These are phyloP conservation scores for Trifolium repens DNA, from an alignment of 306 rosid genomes.

Conservation along the genomic window DNA sequence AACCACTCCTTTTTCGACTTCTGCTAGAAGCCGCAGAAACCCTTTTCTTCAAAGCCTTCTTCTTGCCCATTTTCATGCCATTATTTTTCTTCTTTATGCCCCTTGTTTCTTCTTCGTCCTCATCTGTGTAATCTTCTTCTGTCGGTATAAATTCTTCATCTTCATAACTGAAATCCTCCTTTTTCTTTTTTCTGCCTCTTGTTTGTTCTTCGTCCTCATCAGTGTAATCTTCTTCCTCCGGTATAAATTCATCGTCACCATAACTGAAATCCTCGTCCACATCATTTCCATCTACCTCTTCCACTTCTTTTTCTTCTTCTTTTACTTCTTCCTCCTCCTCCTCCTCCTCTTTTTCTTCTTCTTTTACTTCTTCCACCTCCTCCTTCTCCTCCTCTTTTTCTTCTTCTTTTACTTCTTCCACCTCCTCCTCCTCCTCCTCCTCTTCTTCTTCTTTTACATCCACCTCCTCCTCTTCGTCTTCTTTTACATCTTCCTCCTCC, in stretches of 20 bases:
- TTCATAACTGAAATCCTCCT: conserved; percentile 53
- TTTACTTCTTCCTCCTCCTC: neutral
- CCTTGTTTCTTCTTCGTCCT: conserved; percentile 58
- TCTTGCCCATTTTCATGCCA: conserved; percentile 52
- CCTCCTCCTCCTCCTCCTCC: neutral
- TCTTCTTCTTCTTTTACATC: conserved; percentile 42
- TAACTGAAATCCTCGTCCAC: conserved; percentile 65
- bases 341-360: neutral
- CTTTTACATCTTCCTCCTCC: neutral
- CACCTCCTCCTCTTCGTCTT: conserved; percentile 12
- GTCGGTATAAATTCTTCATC: conserved; percentile 81
- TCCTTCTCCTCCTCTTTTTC: neutral
- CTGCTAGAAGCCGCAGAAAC: conserved; percentile 40
- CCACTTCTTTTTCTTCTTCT: conserved; percentile 41
- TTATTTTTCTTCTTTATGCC: conserved; percentile 57
- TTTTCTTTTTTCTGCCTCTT: conserved; percentile 58
- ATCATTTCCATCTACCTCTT: conserved; percentile 44
- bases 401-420: neutral
- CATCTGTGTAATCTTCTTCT: conserved; percentile 76
- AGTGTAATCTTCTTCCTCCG: conserved; percentile 76
- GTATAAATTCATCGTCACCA: conserved; percentile 81
- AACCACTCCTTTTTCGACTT: conserved; percentile 55
- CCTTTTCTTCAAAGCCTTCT: conserved; percentile 56
- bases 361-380: neutral
- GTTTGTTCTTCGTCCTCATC: conserved; percentile 66